Base-by-base conservation (phyloP, 2,329 filamentous ascomycete genomes). In the Calonectria pseudoturangicola region DNA sequence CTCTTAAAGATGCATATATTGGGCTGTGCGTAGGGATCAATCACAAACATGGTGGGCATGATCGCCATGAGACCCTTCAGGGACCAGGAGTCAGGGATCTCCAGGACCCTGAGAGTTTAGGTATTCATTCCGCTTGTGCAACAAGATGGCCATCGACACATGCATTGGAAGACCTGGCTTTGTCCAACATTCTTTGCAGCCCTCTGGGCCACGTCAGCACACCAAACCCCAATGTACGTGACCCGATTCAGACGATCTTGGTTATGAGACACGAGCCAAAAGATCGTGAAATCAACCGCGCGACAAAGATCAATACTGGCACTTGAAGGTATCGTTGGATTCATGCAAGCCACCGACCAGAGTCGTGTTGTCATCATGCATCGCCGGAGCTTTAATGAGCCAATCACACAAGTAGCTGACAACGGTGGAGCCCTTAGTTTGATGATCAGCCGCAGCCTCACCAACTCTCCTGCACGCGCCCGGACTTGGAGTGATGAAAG, bases 291-390 rank as follows among this genome's bases (percentile, higher is more conserved):
- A 41, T 60, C 33, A 27, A 25, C 15, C 4, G 21, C 21, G 33
- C 12, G 41, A n/a, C 33, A 41, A 41, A 8, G 15, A 21, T 60
- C 16, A 10, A 60, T 68, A 73, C 77, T 79, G 72, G 74, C 68
- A 74, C 48, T 39, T 45, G 41, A 21, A 21, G 54, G 33, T 4
- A 30, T 51, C 69, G 68, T 66, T 45, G 58, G 36, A 48, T 54
- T 51, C 58, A 72, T 54, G 63, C 51, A 33, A 71, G 69, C 74
- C 43, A 48, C 60, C 60, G 36, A 27, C 54, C 1, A 76, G 50
- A 79, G 76, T 79, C 66, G 70, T 79, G 77, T 63, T 69, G 76
- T 80, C 78, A 80, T 80, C 62, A 28, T 64, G 73, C 76, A 66
- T 73, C 27, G 36, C 47, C 21, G 30, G 21, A 45, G n/a, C 13